Conservation (phyloP, 208 protist species). For the Kentomonas sorsogonicus region DNA sequence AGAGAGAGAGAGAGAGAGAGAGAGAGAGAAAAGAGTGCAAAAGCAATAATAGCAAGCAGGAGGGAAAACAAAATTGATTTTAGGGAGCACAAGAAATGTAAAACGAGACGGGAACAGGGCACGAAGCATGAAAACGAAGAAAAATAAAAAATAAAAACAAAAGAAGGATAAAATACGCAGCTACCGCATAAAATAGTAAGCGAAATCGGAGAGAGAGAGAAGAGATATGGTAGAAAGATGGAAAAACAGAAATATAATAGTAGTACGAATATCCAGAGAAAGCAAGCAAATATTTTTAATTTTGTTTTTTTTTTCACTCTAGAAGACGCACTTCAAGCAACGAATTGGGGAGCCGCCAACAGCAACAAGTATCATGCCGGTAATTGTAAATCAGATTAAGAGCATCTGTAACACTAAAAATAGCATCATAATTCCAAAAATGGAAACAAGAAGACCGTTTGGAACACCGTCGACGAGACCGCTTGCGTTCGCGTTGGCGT, state of each 20-base stretch:
- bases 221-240: not conserved
- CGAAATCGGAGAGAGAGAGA: not conserved
- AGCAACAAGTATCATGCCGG: not conserved
- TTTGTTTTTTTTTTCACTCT: not conserved
- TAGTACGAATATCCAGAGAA: not conserved
- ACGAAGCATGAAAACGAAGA: conserved; percentile 6
- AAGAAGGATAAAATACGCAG: conserved; percentile 6
- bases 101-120: conserved; percentile 2
- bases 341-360: not conserved
- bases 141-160: conserved; percentile 4
- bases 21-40: not conserved
- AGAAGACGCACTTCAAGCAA: not conserved
- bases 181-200: conserved; percentile 1
- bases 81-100: conserved; percentile 5
- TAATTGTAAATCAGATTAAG: not conserved
- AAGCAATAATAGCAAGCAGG: conserved; percentile 6
- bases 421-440: no score
- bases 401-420: not conserved
- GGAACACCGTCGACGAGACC: no score
- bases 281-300: not conserved
- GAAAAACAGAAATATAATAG: conserved; percentile 2
- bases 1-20: conserved; percentile 12
- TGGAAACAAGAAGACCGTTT: no score
- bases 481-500: no score
- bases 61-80: not conserved